Evolutionary conservation across 306 rosid genomes (phyloP), one percentile per base, ranked within the genome.

Genomic region (Boehmeria nivea): DNA sequence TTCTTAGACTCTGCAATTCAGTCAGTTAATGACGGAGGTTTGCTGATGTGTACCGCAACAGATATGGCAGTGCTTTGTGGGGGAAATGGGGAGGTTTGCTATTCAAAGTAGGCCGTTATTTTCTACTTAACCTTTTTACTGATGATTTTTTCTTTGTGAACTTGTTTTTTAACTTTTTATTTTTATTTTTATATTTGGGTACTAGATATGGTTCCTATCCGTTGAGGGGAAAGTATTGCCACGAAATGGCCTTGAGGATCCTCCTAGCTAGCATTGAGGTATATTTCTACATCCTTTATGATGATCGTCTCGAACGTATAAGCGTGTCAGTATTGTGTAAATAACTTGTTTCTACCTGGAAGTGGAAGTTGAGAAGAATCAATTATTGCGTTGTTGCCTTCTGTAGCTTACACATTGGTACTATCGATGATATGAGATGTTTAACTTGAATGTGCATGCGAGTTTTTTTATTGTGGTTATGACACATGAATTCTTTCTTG

Each of bases 11-110:
- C 99, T 31, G 99, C 95, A 8, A 87, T 87, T 66, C 99, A 93
- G 75, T 78, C 95, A 67, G 96, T 93, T 61, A 93, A 54, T 63
- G 99, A 93, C 73, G 99, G 99, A 59, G 99, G 99, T 42, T 59
- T 93, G 81, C 74, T 87, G 70, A 93, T 93, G 96, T 93, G 99
- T 55, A 93, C 96, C 10, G 99, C 96, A 72, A 93, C 99, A 17
- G 96, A 93, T 69, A 87, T 93, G 99, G 96, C 99, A 16, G 94
- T 87, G 44, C 85, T 93, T 37, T 93, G 99, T 53, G 95, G 99
- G 66, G 95, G 88, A 42, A 93, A 88, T 23, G 99, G 99, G 82
- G 96, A 93, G 78, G 99, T 87, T 61, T 93, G 96, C 94, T 85
- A 93, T 79, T 83, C 99, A 59, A 93, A 93, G 99, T 87, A 84